These are phyloP conservation scores for Cryptosporidium muris DNA, from an alignment of 169 alveolate species.

Conservation along the genomic window DNA sequence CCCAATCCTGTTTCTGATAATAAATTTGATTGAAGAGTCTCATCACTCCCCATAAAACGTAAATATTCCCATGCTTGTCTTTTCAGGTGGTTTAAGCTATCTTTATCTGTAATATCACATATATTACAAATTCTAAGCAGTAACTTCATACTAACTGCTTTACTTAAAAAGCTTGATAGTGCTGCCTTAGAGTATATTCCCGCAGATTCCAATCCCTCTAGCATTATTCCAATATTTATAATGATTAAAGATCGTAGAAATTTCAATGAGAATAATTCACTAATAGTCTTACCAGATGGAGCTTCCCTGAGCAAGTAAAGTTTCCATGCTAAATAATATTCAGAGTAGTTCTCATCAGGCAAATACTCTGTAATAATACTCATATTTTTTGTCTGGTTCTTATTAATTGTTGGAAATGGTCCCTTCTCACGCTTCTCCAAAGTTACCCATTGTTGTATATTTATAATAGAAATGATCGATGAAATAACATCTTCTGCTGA, in stretches of 20 bases:
- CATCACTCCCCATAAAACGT: slow-evolving; percentile 47
- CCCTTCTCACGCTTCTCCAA: slow-evolving; percentile 60
- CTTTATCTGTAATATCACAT: slow-evolving; percentile 10
- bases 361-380: slow-evolving; percentile 44
- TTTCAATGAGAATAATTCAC: slow-evolving; percentile 35
- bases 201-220: slow-evolving; percentile 40
- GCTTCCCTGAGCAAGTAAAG: slow-evolving; percentile 41
- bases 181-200: slow-evolving; percentile 62
- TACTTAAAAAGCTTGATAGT: slow-evolving; percentile 43
- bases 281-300: slow-evolving; percentile 53
- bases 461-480: slow-evolving; percentile 41
- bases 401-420: slow-evolving; percentile 59
- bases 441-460: slow-evolving; percentile 65
- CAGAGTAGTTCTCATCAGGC: slow-evolving; percentile 50
- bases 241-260: slow-evolving; percentile 36
- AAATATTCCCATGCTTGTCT: slow-evolving; percentile 67
- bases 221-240: slow-evolving; percentile 48
- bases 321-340: slow-evolving; percentile 38
- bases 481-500: slow-evolving; percentile 47
- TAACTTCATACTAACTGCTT: slow-evolving; percentile 49
- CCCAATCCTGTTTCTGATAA: slow-evolving; percentile 92
- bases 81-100: slow-evolving; percentile 31
- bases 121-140: slow-evolving; percentile 12
- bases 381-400: slow-evolving; percentile 18
- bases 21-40: slow-evolving; percentile 71